Conservation (phyloP, 2,329 filamentous ascomycete genomes). For the Xylariaceae sp. region DNA sequence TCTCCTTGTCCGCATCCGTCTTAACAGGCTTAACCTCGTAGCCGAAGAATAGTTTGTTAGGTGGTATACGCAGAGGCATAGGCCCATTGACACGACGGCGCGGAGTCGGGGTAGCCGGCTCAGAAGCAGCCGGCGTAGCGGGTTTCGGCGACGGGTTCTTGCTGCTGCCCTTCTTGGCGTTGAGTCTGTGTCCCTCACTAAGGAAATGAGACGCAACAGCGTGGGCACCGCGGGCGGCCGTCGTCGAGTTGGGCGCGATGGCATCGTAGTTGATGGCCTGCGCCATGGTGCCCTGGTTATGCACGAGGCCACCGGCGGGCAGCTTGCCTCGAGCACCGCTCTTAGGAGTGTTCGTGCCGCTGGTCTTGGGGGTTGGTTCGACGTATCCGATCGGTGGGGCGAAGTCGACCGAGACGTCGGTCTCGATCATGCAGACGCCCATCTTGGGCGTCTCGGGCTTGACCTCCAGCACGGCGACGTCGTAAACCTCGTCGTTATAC, state of each 20-base stretch:
- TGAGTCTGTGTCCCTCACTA: constrained; percentile 74
- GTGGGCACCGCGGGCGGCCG: constrained; percentile 49
- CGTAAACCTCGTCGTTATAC: constrained; percentile 92
- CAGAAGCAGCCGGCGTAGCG: constrained; percentile 60
- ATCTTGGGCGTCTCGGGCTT: constrained; percentile 80
- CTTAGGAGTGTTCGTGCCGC: constrained; percentile 81
- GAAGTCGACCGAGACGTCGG: constrained; percentile 94
- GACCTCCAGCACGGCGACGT: constrained; percentile 88
- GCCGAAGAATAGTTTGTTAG: constrained; percentile 93
- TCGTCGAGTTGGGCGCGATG: constrained; percentile 72
- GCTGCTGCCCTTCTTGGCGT: constrained; percentile 75
- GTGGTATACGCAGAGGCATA: constrained; percentile 75
- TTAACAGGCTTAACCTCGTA: constrained; percentile 89
- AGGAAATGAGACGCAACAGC: constrained; percentile 66
- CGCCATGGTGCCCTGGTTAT: constrained; percentile 88
- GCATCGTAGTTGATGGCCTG: constrained; percentile 95
- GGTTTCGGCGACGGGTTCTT: constrained; percentile 61
- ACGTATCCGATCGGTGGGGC: constrained; percentile 91
- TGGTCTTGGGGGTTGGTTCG: constrained; percentile 64
- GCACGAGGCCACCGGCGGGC: constrained; percentile 67
- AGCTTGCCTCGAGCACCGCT: constrained; percentile 56
- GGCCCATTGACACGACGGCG: constrained; percentile 64
- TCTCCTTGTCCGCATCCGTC: constrained; percentile 65
- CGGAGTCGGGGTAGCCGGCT: constrained; percentile 31
- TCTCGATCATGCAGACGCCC: constrained; percentile 91